Evolutionary conservation across 306 rosid genomes (phyloP), one percentile per base, ranked within the genome.

Genomic region (Amphicarpaea edgeworthii): DNA sequence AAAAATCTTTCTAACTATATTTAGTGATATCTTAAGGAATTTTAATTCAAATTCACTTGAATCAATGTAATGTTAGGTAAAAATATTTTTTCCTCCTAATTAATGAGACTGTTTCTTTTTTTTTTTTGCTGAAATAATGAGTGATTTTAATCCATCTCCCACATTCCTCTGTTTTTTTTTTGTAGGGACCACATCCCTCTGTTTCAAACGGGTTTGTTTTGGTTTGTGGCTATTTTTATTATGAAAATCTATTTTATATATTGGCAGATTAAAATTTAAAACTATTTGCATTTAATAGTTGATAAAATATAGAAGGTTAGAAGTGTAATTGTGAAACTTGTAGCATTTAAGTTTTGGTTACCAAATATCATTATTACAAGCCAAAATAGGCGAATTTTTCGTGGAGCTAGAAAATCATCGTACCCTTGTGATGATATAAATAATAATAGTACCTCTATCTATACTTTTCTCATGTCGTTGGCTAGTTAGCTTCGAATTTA

Each of bases 301-400:
- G 12, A 68, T 4, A 21, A 37, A 73, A 60, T 12, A 12, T 2
- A 46, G 3, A 46, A 30, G 70, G 60, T 60, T 60, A 46, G 37
- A 45, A 73, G 58, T 45, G 59, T 17, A 73, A 45, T 7, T 16
- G 12, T 26, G 6, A 26, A 19, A 15, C 47, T 46, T 59, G 54
- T 30, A 30, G 12, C 77, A 46, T 58, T 75, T 58, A 26, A 47
- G 10, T 37, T 46, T 28, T 20, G 34, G 20, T 3, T 3, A 45
- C 32, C 26, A 72, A 47, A 73, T 49, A 32, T 65, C 37, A 20
- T 21, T 8, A 40, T 30, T 49, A 57, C 19, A 26, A 10, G 65
- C 71, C 54, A 58, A 45, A 60, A 65, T 26, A 7, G 55, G 76
- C 16, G 9, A 59, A 49, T 46, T 37, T 77, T 65, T 72, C 5